A percentile compares a stretch with the other conserved stretches of the same genome.
Conservation (phyloP, 345 rosid species). For the Rubroshorea leprosula region DNA sequence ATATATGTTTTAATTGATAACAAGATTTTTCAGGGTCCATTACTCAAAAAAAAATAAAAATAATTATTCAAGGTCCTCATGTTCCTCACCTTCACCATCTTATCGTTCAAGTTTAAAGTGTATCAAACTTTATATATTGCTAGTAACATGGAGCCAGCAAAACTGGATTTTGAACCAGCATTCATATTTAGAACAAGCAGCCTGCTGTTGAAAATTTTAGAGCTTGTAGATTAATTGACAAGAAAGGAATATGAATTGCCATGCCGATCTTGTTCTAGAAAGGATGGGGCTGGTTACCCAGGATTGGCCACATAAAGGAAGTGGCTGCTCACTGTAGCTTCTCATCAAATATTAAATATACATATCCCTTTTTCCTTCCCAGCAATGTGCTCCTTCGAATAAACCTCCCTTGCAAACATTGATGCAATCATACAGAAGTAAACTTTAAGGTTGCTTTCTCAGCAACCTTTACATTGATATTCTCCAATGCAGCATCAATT, state of each 20-base stretch:
- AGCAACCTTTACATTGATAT: constrained; percentile 28
- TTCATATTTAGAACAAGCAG: not conserved
- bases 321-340: constrained; percentile 14
- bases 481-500: constrained; percentile 36
- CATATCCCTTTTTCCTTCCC: not conserved
- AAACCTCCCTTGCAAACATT: constrained; percentile 29
- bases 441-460: constrained; percentile 34
- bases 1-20: not conserved
- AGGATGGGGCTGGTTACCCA: constrained; percentile 3
- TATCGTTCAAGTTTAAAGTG: not conserved
- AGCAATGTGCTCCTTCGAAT: constrained; percentile 28
- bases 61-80: too few relatives aligned
- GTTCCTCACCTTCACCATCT: too few relatives aligned
- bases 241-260: constrained; percentile 12
- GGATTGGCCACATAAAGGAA: constrained; percentile 19
- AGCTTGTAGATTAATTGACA: constrained; percentile 18
- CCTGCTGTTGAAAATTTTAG: not conserved
- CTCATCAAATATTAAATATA: not conserved
- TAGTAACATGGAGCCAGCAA: not conserved
- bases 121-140: not conserved
- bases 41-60: too few relatives aligned
- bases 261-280: constrained; percentile 4
- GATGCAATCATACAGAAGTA: constrained; percentile 39
- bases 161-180: not conserved
- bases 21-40: too few relatives aligned